phyloP scores from a whole-genome alignment of 306 rosid genomes.

The Corylus americana region DNA sequence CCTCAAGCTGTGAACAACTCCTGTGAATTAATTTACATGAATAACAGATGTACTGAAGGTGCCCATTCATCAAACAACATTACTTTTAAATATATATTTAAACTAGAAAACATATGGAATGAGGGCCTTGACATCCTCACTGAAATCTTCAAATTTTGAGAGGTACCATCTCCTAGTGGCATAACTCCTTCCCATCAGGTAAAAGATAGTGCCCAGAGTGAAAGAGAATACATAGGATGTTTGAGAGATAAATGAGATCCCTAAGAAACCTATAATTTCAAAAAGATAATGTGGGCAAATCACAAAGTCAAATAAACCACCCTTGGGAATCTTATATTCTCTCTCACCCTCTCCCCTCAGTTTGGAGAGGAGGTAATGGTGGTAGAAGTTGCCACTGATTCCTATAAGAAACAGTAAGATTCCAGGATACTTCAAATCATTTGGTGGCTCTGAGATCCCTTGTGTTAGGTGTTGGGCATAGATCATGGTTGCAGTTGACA shows the following conservation, averaged over 20 bases:
- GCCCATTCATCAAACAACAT: no score
- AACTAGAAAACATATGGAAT: no score
- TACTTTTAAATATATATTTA: no score
- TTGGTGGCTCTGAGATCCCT: conserved; percentile 54
- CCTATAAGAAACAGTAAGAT: conserved; percentile 54
- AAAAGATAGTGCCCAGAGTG: no score
- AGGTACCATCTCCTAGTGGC: no score
- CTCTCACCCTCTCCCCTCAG: conserved; percentile 58
- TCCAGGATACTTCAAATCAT: conserved; percentile 54
- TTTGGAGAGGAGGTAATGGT: conserved; percentile 66
- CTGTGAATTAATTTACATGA: no score
- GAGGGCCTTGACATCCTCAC: no score
- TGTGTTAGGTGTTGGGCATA: conserved; percentile 62
- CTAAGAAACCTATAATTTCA: conserved; percentile 58
- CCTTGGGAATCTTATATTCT: conserved; percentile 74
- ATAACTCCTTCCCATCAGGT: no score
- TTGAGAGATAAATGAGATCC: conserved; percentile 69
- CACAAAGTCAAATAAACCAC: conserved; percentile 70
- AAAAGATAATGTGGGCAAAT: conserved; percentile 85
- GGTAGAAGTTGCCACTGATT: conserved; percentile 71
- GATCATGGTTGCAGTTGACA: conserved; percentile 43
- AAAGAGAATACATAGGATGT: conserved; percentile 46
- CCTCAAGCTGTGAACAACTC: no score
- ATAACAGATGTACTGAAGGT: no score
- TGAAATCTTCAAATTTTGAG: no score